Evolutionary conservation across 768 basidiomycete genomes (phyloP).

Genomic region (Holtermanniella nyarrowii): DNA sequence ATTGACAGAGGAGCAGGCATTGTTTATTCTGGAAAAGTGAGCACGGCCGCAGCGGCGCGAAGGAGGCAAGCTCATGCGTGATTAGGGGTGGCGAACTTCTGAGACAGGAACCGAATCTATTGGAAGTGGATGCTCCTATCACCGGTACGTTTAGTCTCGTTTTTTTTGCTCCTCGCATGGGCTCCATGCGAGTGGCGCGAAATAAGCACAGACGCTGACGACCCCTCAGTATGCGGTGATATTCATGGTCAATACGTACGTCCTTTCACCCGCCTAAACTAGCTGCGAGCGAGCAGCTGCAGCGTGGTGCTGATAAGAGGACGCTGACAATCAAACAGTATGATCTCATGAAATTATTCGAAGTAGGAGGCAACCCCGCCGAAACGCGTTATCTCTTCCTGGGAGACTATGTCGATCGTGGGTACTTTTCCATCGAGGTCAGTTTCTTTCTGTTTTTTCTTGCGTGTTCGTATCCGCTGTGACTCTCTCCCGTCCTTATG

Average conservation of each 20-base stretch:
- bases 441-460: slow-evolving; percentile 10
- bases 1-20: slow-evolving; percentile 83
- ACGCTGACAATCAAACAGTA: slow-evolving; percentile 47
- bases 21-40: slow-evolving; percentile 75
- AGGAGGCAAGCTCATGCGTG: slow-evolving; percentile 4
- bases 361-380: slow-evolving; percentile 87
- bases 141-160: slow-evolving; percentile 55
- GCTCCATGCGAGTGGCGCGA: slow-evolving; percentile 14
- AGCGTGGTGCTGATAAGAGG: too few relatives aligned
- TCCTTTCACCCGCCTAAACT: background rate
- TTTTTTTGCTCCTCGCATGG: slow-evolving; percentile 1
- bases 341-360: slow-evolving; percentile 89
- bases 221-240: slow-evolving; percentile 76
- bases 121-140: slow-evolving; percentile 93
- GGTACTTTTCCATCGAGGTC: slow-evolving; percentile 88
- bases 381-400: slow-evolving; percentile 87
- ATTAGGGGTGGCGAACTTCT: slow-evolving; percentile 55
- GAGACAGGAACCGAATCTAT: slow-evolving; percentile 73
- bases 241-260: slow-evolving; percentile 97
- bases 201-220: background rate
- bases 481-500: too few relatives aligned
- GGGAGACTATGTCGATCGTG: slow-evolving; percentile 86
- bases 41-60: slow-evolving; percentile 1
- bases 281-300: too few relatives aligned
- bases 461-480: too few relatives aligned